Evolutionary conservation across 768 basidiomycete species (phyloP).

Genomic region (Lentinula edodes): DNA sequence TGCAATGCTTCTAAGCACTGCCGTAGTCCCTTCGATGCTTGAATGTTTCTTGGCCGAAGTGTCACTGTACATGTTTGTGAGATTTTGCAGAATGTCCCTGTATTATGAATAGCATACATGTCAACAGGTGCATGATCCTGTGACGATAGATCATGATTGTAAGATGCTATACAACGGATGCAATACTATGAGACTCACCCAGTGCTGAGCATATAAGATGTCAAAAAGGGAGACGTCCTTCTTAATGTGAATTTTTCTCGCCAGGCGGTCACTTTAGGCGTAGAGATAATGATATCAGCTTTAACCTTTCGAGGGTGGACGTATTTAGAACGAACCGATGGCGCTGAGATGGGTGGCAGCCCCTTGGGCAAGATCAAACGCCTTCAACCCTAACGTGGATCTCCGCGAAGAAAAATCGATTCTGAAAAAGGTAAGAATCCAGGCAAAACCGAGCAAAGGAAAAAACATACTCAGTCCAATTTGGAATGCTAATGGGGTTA

Average conservation of each 20-base stretch:
- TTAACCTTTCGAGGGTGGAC: background rate
- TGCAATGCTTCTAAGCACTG: conserved; percentile 60
- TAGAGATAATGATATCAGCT: background rate
- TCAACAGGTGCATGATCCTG: conserved; percentile 79
- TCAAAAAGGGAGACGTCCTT: conserved; percentile 57
- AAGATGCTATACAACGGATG: conserved; percentile 6
- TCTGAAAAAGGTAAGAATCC: conserved; percentile 18
- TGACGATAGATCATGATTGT: conserved; percentile 11
- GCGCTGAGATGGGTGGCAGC: conserved; percentile 69
- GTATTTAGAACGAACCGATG: conserved; percentile 35
- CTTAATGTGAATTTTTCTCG: conserved; percentile 57
- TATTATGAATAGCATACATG: conserved; percentile 36
- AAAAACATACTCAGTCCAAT: conserved; percentile 55
- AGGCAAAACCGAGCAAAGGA: background rate
- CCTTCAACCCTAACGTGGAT: conserved; percentile 51
- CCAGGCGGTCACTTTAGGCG: conserved; percentile 47
- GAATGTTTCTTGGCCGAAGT: conserved; percentile 63
- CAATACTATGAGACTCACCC: conserved; percentile 42
- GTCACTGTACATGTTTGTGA: conserved; percentile 41
- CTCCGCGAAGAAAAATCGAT: conserved; percentile 38
- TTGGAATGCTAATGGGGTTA: conserved; percentile 54
- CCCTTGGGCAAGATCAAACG: conserved; percentile 70
- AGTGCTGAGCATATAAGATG: conserved; percentile 64
- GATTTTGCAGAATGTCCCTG: background rate
- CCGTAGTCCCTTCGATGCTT: conserved; percentile 60